Evolutionary conservation across 1,284 basidiomycete genomes (phyloP).

Genomic region (Trametes versicolor): DNA sequence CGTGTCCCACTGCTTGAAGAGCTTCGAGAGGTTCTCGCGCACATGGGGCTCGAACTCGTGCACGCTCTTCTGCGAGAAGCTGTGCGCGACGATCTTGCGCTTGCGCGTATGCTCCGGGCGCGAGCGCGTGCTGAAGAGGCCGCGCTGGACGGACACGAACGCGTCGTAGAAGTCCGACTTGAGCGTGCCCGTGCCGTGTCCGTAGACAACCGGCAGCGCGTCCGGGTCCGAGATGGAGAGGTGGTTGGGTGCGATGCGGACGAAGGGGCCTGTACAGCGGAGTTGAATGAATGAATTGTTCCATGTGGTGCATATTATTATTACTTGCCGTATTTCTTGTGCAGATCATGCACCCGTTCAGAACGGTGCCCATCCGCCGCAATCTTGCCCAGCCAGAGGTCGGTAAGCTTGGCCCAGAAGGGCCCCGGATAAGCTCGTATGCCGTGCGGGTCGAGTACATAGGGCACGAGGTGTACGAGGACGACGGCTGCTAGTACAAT

Average conservation of each 20-base stretch:
- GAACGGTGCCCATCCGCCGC: constrained; percentile 79
- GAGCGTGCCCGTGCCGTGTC: constrained; percentile 80
- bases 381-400: constrained; percentile 80
- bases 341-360: constrained; percentile 78
- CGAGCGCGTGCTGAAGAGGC: constrained; percentile 88
- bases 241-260: constrained; percentile 91
- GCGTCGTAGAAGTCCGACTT: constrained; percentile 83
- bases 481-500: constrained; percentile 47
- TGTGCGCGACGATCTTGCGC: constrained; percentile 89
- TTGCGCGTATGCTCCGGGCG: constrained; percentile 87
- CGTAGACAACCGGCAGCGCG: constrained; percentile 80
- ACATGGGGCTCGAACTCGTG: constrained; percentile 85
- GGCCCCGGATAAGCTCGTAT: constrained; percentile 80
- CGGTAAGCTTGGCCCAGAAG: constrained; percentile 76
- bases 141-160: constrained; percentile 75
- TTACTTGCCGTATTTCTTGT: constrained; percentile 75
- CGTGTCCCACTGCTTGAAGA: constrained; percentile 83
- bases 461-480: constrained; percentile 64
- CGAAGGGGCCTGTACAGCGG: constrained; percentile 67
- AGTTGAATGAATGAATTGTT: background rate
- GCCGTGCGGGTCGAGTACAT: constrained; percentile 64
- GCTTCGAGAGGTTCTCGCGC: constrained; percentile 64
- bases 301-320: constrained; percentile 15
- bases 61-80: constrained; percentile 87
- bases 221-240: constrained; percentile 84